Conservation (phyloP, 1,284 basidiomycete species). For the Leccinum proximum region DNA sequence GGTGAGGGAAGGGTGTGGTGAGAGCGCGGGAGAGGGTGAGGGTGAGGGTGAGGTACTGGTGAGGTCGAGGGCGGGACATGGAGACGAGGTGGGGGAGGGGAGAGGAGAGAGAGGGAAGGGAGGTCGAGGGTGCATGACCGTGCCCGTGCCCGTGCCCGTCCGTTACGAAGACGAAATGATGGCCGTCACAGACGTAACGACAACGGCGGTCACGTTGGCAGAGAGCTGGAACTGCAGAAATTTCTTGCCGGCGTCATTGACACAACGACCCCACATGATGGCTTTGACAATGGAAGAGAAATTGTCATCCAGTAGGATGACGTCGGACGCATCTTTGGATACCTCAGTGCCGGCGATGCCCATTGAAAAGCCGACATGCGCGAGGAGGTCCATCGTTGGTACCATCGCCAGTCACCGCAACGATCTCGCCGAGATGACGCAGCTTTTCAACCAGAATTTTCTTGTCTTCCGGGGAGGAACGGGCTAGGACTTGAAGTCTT, state of each 20-base stretch:
- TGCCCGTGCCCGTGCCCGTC: no score
- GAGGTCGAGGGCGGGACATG: no score
- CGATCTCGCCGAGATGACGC: slow-evolving; percentile 87
- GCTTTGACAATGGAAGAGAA: no score
- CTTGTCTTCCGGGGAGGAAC: slow-evolving; percentile 99
- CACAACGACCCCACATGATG: slow-evolving; percentile 75
- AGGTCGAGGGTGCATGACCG: no score
- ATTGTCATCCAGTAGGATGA: slow-evolving; percentile 37
- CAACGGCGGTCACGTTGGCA: slow-evolving; percentile 93
- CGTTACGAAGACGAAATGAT: slow-evolving; percentile 59
- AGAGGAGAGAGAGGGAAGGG: no score
- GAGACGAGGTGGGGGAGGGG: no score
- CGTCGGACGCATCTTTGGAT: slow-evolving; percentile 45
- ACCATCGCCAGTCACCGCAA: slow-evolving; percentile 97
- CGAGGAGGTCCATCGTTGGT: slow-evolving; percentile 97
- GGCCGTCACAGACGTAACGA: slow-evolving; percentile 92
- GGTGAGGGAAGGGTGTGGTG: no score
- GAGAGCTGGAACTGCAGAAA: slow-evolving; percentile 99
- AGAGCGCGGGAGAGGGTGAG: no score
- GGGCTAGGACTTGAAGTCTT: slow-evolving; percentile 78
- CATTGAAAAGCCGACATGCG: slow-evolving; percentile 91
- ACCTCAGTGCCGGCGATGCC: slow-evolving; percentile 99
- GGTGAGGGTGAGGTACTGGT: no score
- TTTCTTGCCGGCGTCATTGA: slow-evolving; percentile 97
- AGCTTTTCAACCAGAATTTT: slow-evolving; percentile 89